Evolutionary conservation across 768 basidiomycete genomes (phyloP), one percentile per base, ranked within the genome.

Genomic region (Russula olivacea): DNA sequence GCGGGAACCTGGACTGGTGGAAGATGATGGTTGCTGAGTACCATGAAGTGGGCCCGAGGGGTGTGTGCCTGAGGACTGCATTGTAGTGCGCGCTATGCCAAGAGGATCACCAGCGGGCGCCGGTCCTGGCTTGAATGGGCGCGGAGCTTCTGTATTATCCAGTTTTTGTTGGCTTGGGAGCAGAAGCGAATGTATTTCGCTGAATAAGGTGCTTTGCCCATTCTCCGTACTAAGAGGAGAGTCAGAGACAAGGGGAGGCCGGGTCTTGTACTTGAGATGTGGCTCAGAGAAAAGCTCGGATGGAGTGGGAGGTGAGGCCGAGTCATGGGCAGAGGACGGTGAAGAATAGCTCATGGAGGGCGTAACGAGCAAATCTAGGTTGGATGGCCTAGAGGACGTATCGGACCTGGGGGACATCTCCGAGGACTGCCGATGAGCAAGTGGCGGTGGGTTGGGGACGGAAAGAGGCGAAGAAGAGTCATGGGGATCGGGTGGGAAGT

Each of bases 291-390:
- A 28, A 28, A 4, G 28, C 28, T 28, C 28, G 28, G 25, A 70
- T 4, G 69, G 70, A 17, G 64, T 74, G 53, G 63, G 65, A 5
- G 65, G 72, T 41, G 59, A 69, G 51, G 69, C 59, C 3, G 71
- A 69, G 2, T 74, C 74, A 3, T 68, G 55, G 10, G 55, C 65
- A 17, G 71, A 71, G 0, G 74, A 75, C 5, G 68, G 60, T 19
- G 71, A 69, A 21, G 75, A 75, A 25, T 69, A 68, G 55, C 71
- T 73, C 32, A 66, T 68, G 34, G 69, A 59, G n/a, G 65, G 59
- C 40, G 55, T 55, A 6, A 52, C 25, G 17, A 55, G 54, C 12
- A 59, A 61, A 23, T 68, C 66, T 45, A 68, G 67, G 30, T 67
- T 12, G 5, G 57, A 55, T 12, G 57, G 45, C 30, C 43, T 52